Evolutionary conservation across 2,329 filamentous ascomycete genomes (phyloP).

Genomic region (Penicillium sp.): DNA sequence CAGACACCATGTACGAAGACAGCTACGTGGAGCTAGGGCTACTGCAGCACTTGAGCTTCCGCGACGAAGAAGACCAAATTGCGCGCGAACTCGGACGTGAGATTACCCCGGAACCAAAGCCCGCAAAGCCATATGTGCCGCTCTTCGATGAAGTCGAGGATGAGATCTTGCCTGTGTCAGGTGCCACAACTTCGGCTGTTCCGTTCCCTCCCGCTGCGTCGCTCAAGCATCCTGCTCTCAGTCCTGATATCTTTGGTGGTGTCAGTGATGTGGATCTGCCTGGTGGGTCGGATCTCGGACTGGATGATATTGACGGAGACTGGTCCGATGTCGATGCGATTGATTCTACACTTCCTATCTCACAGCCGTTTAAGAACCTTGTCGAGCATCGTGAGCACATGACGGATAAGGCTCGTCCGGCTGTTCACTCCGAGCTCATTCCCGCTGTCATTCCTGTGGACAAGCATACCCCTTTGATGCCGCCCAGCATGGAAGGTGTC

Average conservation of each 20-base stretch:
- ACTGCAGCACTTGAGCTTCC: constrained; percentile 9
- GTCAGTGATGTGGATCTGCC: background rate
- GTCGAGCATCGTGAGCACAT: background rate
- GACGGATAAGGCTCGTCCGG: background rate
- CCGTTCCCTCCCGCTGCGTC: constrained; percentile 6
- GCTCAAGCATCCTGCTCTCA: background rate
- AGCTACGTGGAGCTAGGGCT: constrained; percentile 5
- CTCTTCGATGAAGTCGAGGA: constrained; percentile 6
- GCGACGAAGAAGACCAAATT: constrained; percentile 7
- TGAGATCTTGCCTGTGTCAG: background rate
- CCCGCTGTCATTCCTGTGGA: background rate
- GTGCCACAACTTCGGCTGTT: background rate
- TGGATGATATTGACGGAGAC: constrained; percentile 1
- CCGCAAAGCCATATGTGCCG: background rate
- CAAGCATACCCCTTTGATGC: background rate
- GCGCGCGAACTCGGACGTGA: constrained; percentile 6
- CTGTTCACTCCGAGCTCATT: background rate
- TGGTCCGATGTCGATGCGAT: constrained; percentile 8
- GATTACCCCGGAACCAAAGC: constrained; percentile 5
- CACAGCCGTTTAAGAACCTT: constrained; percentile 2
- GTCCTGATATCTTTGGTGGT: background rate
- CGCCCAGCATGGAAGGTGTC: constrained; percentile 1
- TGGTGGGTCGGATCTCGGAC: background rate
- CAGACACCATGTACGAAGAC: constrained; percentile 4
- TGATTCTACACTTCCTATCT: constrained; percentile 2